phyloP scores from a whole-genome alignment of 495 filamentous ascomycete genomes.

The Hypoxylon subgilvum region DNA sequence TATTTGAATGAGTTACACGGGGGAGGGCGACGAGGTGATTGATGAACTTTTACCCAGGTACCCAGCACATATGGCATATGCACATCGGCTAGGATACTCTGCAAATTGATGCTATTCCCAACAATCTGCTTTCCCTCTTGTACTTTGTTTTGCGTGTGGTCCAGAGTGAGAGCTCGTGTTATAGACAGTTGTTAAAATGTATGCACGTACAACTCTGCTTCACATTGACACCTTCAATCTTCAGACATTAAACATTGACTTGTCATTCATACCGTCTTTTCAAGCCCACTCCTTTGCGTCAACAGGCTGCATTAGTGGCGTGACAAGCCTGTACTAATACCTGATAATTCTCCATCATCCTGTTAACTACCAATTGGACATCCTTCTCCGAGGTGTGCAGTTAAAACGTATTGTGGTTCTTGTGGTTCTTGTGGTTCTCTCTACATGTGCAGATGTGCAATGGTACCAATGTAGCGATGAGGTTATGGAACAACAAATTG shows the following conservation, averaged over 20 bases:
- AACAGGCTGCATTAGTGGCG: constrained; percentile 32
- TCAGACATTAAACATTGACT: no score
- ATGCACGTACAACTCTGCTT: no score
- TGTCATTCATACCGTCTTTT: constrained; percentile 31
- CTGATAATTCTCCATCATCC: constrained; percentile 25
- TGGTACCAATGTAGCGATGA: constrained; percentile 14
- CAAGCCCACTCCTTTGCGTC: constrained; percentile 20
- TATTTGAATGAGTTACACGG: no score
- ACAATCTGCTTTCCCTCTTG: constrained; percentile 2
- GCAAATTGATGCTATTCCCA: constrained; percentile 31
- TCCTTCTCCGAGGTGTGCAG: constrained; percentile 29
- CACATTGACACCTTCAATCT: no score
- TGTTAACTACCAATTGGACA: constrained; percentile 27
- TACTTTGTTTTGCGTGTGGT: neutral
- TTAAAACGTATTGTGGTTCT: constrained; percentile 18
- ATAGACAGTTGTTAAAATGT: neutral
- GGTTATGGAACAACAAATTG: constrained; percentile 18
- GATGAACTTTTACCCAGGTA: no score
- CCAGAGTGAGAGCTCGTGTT: neutral
- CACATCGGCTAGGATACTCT: no score
- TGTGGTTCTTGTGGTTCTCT: constrained; percentile 8
- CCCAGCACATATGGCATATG: no score
- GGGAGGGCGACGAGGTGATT: no score
- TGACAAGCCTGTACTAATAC: constrained; percentile 29
- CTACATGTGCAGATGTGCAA: constrained; percentile 1